Evolutionary conservation across 2,329 filamentous ascomycete genomes (phyloP), one percentile per base, ranked within the genome.

Genomic region (Phaeosphaeria sp.): DNA sequence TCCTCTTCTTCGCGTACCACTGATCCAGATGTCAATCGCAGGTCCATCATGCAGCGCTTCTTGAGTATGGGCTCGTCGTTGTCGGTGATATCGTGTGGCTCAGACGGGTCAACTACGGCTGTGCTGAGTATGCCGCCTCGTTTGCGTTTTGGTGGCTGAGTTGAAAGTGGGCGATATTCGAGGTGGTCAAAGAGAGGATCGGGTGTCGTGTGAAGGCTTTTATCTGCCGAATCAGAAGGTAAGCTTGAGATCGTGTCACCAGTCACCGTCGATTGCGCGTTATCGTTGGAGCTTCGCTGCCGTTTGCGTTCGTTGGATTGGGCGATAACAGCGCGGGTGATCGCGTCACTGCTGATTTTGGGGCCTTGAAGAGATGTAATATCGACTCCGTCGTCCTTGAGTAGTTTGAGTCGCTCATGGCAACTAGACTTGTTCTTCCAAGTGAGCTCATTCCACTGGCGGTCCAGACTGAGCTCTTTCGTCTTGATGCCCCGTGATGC

Each of bases 301-400:
- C 17, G 11, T 48, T 48, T 50, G 30, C 48, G 30, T n/a, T 2
- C 33, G 2, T 39, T 18, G 6, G 33, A 13, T n/a, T 46, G 39
- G 1, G 50, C 23, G 11, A 52, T 22, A 6, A 43, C 25, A 9
- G 48, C 18, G 6, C 27, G 25, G 3, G 33, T 23, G 30, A 50
- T 41, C 10, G 33, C 11, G 3, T 30, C 39, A 25, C 39, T 46
- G 25, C n/a, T 30, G 1, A 30, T 15, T 1, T 46, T 25, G n/a
- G n/a, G 41, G 3, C 30, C 41, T n/a, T 36, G 22, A 3, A 46
- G 50, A 2, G 50, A n/a, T 20, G n/a, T 18, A 33, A 52, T 52
- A 17, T 52, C 41, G 23, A 52, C 18, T 6, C 50, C 50, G 22
- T 52, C 50, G 23, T 52, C 50, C 21, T 46, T 52, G 3, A 52